phyloP scores from a whole-genome alignment of 2,329 filamentous ascomycete species.

The Lachnellula suecica region DNA sequence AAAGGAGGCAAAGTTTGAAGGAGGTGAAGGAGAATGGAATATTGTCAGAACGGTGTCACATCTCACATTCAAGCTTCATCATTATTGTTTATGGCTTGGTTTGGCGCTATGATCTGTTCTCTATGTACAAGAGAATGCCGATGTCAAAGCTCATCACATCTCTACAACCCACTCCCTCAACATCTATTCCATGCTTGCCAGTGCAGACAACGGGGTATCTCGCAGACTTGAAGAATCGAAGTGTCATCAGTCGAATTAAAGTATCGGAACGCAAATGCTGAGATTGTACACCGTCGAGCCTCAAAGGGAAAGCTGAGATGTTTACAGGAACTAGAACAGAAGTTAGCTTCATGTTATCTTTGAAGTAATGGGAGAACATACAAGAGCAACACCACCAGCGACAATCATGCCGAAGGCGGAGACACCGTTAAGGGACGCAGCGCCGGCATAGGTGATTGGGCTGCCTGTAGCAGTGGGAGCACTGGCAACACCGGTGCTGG shows the following conservation, averaged over 20 bases:
- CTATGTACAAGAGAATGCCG: constrained; percentile 27
- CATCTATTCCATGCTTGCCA: constrained; percentile 20
- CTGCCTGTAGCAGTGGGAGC: constrained; percentile 4
- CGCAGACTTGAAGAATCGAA: constrained; percentile 23
- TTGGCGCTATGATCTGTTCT: constrained; percentile 19
- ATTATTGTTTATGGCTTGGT: constrained; percentile 12
- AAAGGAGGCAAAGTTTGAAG: no score
- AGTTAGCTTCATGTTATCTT: constrained; percentile 15
- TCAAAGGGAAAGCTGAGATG: constrained; percentile 17
- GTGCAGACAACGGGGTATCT: constrained; percentile 25
- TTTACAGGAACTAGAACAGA: constrained; percentile 29
- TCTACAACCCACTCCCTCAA: constrained; percentile 21
- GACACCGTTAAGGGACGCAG: constrained; percentile 27
- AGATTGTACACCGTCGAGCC: constrained; percentile 20
- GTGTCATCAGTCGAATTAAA: constrained; percentile 27
- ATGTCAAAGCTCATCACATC: constrained; percentile 26
- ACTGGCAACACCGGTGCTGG: constrained; percentile 7
- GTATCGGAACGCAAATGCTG: constrained; percentile 19
- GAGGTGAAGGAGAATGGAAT: not conserved
- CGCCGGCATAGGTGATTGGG: constrained; percentile 27
- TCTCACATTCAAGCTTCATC: constrained; percentile 4
- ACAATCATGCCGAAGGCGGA: constrained; percentile 32
- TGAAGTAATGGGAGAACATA: constrained; percentile 16
- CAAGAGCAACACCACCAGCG: constrained; percentile 34
- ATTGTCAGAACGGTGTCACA: not conserved